Evolutionary conservation across 345 rosid genomes (phyloP).

Genomic region (Eucalyptus marginata): DNA sequence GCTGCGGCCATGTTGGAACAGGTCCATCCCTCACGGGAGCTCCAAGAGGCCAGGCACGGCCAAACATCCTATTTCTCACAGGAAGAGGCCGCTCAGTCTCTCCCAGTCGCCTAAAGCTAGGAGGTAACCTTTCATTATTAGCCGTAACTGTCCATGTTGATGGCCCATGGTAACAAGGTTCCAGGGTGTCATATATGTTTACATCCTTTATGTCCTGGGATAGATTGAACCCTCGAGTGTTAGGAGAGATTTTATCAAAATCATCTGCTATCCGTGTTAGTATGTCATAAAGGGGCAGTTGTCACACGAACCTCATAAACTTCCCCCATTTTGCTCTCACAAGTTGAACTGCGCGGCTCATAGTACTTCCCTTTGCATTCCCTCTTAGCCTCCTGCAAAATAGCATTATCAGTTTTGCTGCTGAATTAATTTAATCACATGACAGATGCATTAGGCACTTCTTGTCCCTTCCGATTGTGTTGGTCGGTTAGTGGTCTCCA

Average conservation of each 20-base stretch:
- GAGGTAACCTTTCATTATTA: slow-evolving; percentile 9
- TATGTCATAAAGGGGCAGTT: neutral
- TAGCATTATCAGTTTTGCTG: neutral
- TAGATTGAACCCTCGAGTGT: neutral
- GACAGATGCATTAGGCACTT: neutral
- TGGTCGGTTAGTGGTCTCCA: neutral
- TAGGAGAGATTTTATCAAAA: neutral
- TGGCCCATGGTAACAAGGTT: slow-evolving; percentile 58
- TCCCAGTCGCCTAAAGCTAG: slow-evolving; percentile 12
- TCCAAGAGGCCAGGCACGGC: slow-evolving; percentile 38
- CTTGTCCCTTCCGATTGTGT: neutral
- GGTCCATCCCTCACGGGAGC: slow-evolving; percentile 13
- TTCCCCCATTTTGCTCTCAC: neutral
- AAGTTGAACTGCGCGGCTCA: slow-evolving; percentile 24
- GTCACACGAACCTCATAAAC: neutral
- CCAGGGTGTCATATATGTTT: slow-evolving; percentile 68
- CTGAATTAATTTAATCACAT: neutral
- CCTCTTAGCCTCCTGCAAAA: slow-evolving; percentile 39
- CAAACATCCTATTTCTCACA: slow-evolving; percentile 19
- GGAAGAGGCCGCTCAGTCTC: slow-evolving; percentile 7
- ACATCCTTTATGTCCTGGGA: slow-evolving; percentile 33
- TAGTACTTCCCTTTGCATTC: slow-evolving; percentile 54
- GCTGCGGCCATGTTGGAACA: slow-evolving; percentile 23
- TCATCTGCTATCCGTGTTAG: neutral
- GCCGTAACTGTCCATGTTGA: neutral